phyloP scores from a whole-genome alignment of 2,329 filamentous ascomycete genomes.

The Lasiodiplodia sp. region DNA sequence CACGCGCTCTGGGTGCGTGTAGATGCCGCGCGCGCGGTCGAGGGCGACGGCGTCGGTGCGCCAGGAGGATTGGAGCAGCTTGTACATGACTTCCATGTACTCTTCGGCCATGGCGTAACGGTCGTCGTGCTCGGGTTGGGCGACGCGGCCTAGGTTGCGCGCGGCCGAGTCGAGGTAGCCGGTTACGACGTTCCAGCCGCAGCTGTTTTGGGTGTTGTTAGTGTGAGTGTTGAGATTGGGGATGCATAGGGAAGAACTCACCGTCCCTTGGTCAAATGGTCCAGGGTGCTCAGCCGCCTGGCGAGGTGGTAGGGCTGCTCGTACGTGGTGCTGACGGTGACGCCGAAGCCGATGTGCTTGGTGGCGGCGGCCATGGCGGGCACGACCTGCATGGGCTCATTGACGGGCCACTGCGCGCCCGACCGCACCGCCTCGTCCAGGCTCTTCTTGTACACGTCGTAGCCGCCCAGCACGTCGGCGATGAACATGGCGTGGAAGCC shows the following conservation, averaged over 20 bases:
- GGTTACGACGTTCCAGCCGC: constrained; percentile 64
- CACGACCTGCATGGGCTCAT: constrained; percentile 69
- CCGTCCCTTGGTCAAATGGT: constrained; percentile 71
- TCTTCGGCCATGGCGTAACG: constrained; percentile 70
- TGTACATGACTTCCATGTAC: constrained; percentile 70
- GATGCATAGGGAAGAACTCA: neutral
- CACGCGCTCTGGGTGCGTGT: constrained; percentile 65
- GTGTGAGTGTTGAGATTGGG: neutral
- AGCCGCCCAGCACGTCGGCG: constrained; percentile 63
- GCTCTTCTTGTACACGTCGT: constrained; percentile 71
- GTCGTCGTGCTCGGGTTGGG: constrained; percentile 70
- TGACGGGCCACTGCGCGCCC: constrained; percentile 75
- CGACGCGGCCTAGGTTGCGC: constrained; percentile 64
- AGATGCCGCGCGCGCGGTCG: constrained; percentile 65
- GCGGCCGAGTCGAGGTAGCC: constrained; percentile 73
- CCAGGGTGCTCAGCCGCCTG: constrained; percentile 68
- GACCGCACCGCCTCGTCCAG: constrained; percentile 66
- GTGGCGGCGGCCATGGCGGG: constrained; percentile 74
- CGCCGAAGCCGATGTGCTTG: constrained; percentile 71
- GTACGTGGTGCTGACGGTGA: constrained; percentile 72
- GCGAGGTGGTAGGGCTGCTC: constrained; percentile 74
- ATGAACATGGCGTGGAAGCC: constrained; percentile 52
- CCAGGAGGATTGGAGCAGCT: constrained; percentile 73
- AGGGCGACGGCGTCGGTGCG: constrained; percentile 69
- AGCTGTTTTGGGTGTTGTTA: constrained; percentile 8